phyloP scores from a whole-genome alignment of 2,329 filamentous ascomycete genomes.

The Aspergillus tamarii region DNA sequence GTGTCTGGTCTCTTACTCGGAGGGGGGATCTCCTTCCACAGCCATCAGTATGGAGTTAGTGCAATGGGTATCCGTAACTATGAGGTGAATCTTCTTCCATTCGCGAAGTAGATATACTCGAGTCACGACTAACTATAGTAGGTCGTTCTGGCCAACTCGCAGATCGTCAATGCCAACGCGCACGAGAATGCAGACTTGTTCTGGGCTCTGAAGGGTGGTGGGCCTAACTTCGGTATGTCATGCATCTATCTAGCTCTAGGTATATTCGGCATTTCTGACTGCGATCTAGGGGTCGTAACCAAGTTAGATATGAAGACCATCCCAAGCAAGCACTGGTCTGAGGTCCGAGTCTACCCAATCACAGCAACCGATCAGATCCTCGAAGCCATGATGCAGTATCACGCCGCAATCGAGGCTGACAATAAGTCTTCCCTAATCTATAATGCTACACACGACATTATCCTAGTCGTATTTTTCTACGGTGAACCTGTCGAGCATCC shows the following conservation, averaged over 20 bases:
- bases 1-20: slow-evolving; percentile 52
- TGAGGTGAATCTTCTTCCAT: slow-evolving; percentile 16
- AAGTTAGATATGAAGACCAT: slow-evolving; percentile 22
- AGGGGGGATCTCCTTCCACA: slow-evolving; percentile 28
- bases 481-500: slow-evolving; percentile 13
- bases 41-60: slow-evolving; percentile 19
- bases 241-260: neutral
- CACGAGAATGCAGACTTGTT: slow-evolving; percentile 31
- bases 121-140: neutral
- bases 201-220: slow-evolving; percentile 37
- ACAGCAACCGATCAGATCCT: slow-evolving; percentile 8
- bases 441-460: slow-evolving; percentile 12
- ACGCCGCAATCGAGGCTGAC: slow-evolving; percentile 15
- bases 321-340: slow-evolving; percentile 20
- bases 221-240: slow-evolving; percentile 29
- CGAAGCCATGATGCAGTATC: slow-evolving; percentile 17
- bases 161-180: slow-evolving; percentile 19
- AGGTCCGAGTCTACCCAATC: slow-evolving; percentile 13
- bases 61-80: slow-evolving; percentile 20
- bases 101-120: neutral
- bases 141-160: slow-evolving; percentile 23
- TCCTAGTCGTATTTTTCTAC: slow-evolving; percentile 14
- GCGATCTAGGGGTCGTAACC: slow-evolving; percentile 18
- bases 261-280: neutral
- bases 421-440: slow-evolving; percentile 16